Evolutionary conservation across 2,329 filamentous ascomycete genomes (phyloP).

Genomic region (Graphilbum fragrans): DNA sequence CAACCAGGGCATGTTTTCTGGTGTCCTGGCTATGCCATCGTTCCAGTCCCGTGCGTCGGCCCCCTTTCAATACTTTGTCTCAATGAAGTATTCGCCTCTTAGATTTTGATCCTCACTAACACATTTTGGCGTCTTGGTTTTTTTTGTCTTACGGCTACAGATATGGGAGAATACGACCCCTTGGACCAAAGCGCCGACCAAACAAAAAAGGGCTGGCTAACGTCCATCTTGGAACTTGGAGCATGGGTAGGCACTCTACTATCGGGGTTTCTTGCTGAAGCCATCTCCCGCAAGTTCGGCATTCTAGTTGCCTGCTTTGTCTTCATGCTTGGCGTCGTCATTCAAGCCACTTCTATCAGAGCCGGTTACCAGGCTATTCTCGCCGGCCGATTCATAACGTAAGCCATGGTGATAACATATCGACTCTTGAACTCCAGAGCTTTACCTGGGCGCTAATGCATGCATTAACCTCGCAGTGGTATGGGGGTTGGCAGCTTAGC

Average conservation of each 20-base stretch:
- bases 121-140: neutral
- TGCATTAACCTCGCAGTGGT: too few species aligned
- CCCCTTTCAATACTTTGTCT: neutral
- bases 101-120: neutral
- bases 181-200: conserved; percentile 29
- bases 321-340: conserved; percentile 58
- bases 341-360: conserved; percentile 50
- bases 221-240: conserved; percentile 61
- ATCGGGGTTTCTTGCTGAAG: conserved; percentile 60
- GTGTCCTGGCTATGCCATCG: conserved; percentile 46
- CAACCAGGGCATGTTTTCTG: conserved; percentile 68
- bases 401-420: conserved; percentile 9
- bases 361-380: conserved; percentile 49
- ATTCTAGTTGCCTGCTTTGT: conserved; percentile 53
- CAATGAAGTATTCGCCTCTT: neutral
- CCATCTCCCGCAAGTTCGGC: conserved; percentile 54
- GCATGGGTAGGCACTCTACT: conserved; percentile 65
- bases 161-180: conserved; percentile 43
- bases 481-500: conserved; percentile 29
- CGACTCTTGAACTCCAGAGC: too few species aligned
- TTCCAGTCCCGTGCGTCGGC: conserved; percentile 34
- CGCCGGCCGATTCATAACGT: conserved; percentile 60
- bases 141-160: conserved; percentile 15
- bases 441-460: too few species aligned
- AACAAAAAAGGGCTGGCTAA: conserved; percentile 47